Evolutionary conservation across 176 grass and related monocot genomes (phyloP), one percentile per base, ranked within the genome.

Genomic region (Paspalum notatum): DNA sequence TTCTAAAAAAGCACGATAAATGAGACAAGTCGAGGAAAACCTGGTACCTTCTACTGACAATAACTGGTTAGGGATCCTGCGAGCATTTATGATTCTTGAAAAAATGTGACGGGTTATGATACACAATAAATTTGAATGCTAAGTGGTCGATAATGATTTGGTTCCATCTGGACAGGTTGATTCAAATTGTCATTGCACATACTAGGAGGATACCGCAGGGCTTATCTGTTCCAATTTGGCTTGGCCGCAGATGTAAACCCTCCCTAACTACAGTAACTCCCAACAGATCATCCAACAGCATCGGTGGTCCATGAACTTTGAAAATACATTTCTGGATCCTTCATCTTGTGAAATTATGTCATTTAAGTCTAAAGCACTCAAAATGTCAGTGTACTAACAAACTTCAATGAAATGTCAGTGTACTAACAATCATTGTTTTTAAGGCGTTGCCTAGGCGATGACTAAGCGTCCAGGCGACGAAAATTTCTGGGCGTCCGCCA

Each of bases 341-440:
- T 3, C 3, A 32, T 32, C 32, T 32, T 32, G 32, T 32, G 32
- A 32, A 32, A 1, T 32, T 32, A 32, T 32, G 32, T 32, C 32
- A 32, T 32, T 32, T 32, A 32, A 32, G 3, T 32, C 32, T 32
- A 32, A 32, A 32, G 32, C 3, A 39, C 18, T 17, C n/a, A 1
- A 0, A 52, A 71, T 51, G 26, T 18, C 47, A 72, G 20, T 75
- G 59, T 75, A 43, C 37, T 6, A 74, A 74, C 20, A 74, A 53
- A 74, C 21, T 55, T n/a, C 7, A 1, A 4, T 49, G 32, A 32
- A 32, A 32, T 32, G 32, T 32, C 32, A 32, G 3, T n/a, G 32
- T 32, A 32, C 32, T 32, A 32, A 32, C n/a, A n/a, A n/a, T n/a
- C n/a, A n/a, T n/a, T n/a, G n/a, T n/a, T n/a, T n/a, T n/a, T n/a